phyloP scores from a whole-genome alignment of 345 rosid species.

The Clarkia xantiana region DNA sequence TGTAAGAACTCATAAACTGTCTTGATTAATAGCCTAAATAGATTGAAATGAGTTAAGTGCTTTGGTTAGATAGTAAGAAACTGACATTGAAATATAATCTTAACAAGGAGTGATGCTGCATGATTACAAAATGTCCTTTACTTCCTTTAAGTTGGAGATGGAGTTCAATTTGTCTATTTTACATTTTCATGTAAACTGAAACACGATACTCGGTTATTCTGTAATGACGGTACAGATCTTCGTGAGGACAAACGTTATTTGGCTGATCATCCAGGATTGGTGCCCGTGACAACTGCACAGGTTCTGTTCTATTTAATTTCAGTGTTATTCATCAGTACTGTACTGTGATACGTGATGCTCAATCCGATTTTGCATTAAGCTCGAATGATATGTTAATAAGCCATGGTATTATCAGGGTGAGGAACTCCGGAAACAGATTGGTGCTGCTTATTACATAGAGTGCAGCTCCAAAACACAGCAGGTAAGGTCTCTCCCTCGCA shows the following conservation, averaged over 20 bases:
- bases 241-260: slow-evolving; percentile 90
- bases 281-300: slow-evolving; percentile 86
- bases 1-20: too few relatives aligned
- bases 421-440: slow-evolving; percentile 87
- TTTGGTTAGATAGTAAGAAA: too few relatives aligned
- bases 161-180: too few relatives aligned
- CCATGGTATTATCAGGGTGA: slow-evolving; percentile 48
- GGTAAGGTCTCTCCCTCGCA: slow-evolving; percentile 32
- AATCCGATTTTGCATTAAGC: neutral
- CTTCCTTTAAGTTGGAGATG: too few relatives aligned
- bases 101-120: too few relatives aligned
- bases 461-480: slow-evolving; percentile 99
- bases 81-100: too few relatives aligned
- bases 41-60: too few relatives aligned
- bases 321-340: neutral
- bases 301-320: slow-evolving; percentile 19
- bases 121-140: too few relatives aligned
- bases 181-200: too few relatives aligned
- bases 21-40: too few relatives aligned
- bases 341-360: neutral
- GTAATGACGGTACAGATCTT: slow-evolving; percentile 43
- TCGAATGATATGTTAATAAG: neutral
- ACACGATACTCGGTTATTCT: too few relatives aligned
- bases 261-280: slow-evolving; percentile 90
- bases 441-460: slow-evolving; percentile 80